Base-by-base conservation (phyloP, 106 monocot species). In the Gastrodia elata region DNA sequence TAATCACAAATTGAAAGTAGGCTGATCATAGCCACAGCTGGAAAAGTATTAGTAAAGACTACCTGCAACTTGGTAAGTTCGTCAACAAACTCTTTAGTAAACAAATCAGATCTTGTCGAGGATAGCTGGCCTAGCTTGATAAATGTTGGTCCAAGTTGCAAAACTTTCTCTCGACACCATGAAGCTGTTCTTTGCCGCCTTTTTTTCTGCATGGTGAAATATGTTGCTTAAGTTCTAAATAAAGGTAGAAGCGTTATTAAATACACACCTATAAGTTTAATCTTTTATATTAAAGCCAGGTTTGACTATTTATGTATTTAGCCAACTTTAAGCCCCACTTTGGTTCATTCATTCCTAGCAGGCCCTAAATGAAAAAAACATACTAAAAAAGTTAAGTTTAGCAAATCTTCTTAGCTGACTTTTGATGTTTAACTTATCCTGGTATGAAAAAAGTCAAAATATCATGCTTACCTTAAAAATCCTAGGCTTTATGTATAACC, bases 51-150 rank as follows among this genome's bases (percentile, higher is more conserved):
- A 68, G 4, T 5, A 2, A 20, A 68, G 61, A 24, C 38, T 79
- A 98, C 98, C 93, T 98, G 98, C 73, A 98, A 79, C 76, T 98
- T 98, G 49, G 88, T 91, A 72, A 98, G 93, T 75, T 98, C 98
- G 27, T 88, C 91, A 8, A 98, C 88, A 82, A 88, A 98, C 71
- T 93, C 98, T 64, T 28, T 80, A 39, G 98, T 93, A 43, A 98
- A 89, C 36, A 98, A 80, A 85, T 98, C 93, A 69, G 93, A 91
- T 67, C 93, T 86, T 27, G 91, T 93, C 20, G 98, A 98, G 30
- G 88, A 98, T 65, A 93, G 76, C 76, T 98, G 98, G 40, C 93
- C 98, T 42, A 91, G 64, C 71, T 98, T 98, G 52, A 98, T 93
- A 77, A 98, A 93, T 57, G 88, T 89, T 68, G 98, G 93, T 26